A percentile compares a stretch with the other conserved stretches of the same genome.
Conservation (phyloP, 2,329 filamentous ascomycete species). For the Cryphonectria carpinicola region DNA sequence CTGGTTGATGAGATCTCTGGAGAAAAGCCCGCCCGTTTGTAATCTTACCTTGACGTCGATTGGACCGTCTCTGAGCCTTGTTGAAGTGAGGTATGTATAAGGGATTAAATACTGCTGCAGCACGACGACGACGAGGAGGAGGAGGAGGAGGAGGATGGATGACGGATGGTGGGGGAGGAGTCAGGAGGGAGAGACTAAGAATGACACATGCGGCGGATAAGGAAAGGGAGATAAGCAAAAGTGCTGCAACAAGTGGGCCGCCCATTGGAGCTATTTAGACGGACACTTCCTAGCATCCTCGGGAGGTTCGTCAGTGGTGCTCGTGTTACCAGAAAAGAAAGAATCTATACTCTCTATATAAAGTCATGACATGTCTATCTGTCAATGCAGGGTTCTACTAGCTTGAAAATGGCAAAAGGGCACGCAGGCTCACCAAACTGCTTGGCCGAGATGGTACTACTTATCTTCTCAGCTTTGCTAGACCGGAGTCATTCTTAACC, state of each 20-base stretch:
- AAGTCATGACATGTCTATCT: no score
- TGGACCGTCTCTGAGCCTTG: not conserved
- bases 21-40: not conserved
- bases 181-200: not conserved
- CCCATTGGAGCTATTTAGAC: not conserved
- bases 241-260: not conserved
- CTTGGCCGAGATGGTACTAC: not conserved
- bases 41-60: not conserved
- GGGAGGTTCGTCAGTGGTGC: not conserved
- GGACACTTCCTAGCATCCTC: not conserved
- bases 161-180: not conserved
- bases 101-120: not conserved
- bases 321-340: not conserved
- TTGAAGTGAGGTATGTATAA: not conserved
- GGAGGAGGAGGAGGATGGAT: not conserved
- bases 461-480: not conserved
- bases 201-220: conserved; percentile 19
- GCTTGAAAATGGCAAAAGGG: not conserved
- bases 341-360: no score
- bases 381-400: not conserved
- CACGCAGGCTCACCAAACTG: not conserved
- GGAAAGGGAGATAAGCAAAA: conserved; percentile 11
- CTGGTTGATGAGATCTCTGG: not conserved
- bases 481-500: not conserved
- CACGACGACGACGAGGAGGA: not conserved